Base-by-base conservation (phyloP, 1,284 basidiomycete genomes). In the Puccinia triticina region DNA sequence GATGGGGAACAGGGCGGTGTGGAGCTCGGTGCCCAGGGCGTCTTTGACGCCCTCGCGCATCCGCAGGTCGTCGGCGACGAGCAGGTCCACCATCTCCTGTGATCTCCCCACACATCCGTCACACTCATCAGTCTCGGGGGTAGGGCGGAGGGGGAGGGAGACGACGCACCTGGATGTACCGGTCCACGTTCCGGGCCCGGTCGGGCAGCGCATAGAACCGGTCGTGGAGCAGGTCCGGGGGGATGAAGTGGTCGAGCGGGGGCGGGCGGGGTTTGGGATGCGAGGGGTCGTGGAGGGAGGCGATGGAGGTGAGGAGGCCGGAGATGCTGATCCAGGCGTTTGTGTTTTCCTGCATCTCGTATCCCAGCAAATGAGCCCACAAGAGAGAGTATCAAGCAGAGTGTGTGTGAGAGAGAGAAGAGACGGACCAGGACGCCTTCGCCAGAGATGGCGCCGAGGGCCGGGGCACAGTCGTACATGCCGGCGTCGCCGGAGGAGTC, bases 21-120 rank as follows among this genome's bases (percentile, higher is more conserved):
- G 92, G 40, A 95, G 88, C 85, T 96, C 94, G 11, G 89, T 89
- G 3, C 94, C 93, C 11, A 96, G 87, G 0, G 94, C 93, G 83
- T 94, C 93, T 85, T 91, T 90, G 3, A 93, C 92, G 7, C 91
- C 89, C 85, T 95, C 93, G 23, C 93, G 90, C 43, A 92, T 90
- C 73, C 91, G 89, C 2, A 91, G 88, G 75, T 90, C 90, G 29
- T 91, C 90, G 46, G 89, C 88, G 18, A 92, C 88, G 50, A 95
- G 88, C 69, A 92, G 88, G 67, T 91, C 90, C n/a, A 93, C 92
- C 50, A 93, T 89, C 83, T 92, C 90, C 26, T 89, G n/a, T n/a
- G 89, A 64, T 37, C 37, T 75, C 73, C 26, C 12, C n/a, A 23
- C 40, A 18, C n/a, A 53, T 59, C 37, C n/a, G n/a, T n/a, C n/a